A percentile compares a stretch with the other conserved stretches of the same genome.
Conservation (phyloP, 2,329 filamentous ascomycete genomes). For the Trichoderma koningii region DNA sequence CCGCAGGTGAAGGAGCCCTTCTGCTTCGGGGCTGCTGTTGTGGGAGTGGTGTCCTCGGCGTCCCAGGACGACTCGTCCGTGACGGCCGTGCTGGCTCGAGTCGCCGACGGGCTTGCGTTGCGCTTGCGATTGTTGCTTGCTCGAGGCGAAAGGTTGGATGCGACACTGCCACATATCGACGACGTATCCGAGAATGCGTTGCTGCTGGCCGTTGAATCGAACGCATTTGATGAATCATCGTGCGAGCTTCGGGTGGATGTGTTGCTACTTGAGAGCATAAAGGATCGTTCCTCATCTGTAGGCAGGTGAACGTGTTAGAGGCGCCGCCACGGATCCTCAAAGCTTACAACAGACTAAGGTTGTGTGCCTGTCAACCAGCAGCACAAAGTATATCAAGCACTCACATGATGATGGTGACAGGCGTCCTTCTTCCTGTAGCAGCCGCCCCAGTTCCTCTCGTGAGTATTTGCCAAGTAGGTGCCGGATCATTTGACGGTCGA, state of each 20-base stretch:
- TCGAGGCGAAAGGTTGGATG: constrained; percentile 45
- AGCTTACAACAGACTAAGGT: background rate
- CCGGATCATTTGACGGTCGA: constrained; percentile 42
- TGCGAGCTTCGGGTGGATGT: constrained; percentile 32
- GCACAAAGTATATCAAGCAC: constrained; percentile 29
- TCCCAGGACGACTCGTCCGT: constrained; percentile 32
- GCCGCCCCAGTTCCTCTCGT: constrained; percentile 38
- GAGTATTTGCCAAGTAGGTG: constrained; percentile 41
- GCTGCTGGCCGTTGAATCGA: constrained; percentile 41
- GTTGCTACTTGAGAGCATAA: constrained; percentile 40
- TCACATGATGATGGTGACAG: constrained; percentile 36
- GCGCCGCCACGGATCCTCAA: background rate
- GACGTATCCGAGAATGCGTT: constrained; percentile 45
- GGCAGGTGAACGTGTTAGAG: background rate
- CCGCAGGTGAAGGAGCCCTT: constrained; percentile 44
- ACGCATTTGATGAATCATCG: constrained; percentile 42
- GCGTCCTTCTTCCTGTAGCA: constrained; percentile 40
- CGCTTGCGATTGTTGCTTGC: constrained; percentile 40
- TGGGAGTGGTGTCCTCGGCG: constrained; percentile 31
- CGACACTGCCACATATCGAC: constrained; percentile 44
- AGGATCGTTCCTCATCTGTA: constrained; percentile 39
- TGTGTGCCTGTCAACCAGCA: background rate
- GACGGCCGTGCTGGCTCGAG: constrained; percentile 20
- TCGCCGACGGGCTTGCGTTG: constrained; percentile 31
- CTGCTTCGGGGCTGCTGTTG: constrained; percentile 39